Evolutionary conservation across 148 eudicot species (phyloP), one percentile per base, ranked within the genome.

Genomic region (Camellia lanceoleosa): DNA sequence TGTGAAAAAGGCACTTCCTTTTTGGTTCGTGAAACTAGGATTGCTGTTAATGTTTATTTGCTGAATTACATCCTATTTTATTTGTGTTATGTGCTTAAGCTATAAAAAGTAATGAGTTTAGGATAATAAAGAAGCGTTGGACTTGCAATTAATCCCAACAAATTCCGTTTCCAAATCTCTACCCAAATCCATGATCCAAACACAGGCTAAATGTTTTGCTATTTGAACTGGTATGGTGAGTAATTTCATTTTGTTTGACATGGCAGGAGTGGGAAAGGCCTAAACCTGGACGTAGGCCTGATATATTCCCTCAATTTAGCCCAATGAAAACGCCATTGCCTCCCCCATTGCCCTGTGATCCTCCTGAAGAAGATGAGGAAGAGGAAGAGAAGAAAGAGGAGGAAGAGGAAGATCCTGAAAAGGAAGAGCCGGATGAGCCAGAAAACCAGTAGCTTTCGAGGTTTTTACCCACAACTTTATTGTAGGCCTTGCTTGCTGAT

Each of bases 251-350:
- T 62, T 30, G 60, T 69, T 76, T 41, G 54, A 23, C 55, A 68
- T 85, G 71, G 69, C 88, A 93, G 97, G 97, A 93, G 79, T 93
- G 93, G 93, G 94, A 93, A 23, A 86, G 92, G 80, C 91, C 91
- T 4, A 87, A 82, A 79, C 97, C 94, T 54, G 93, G 89, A 68
- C 85, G 92, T 70, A 90, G 94, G 83, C 91, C 94, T 30, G 94
- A 89, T 73, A 89, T 90, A 78, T 89, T 93, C 71, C 94, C 94
- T 68, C 89, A 93, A 71, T 93, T 93, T 85, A 91, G 97, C 73
- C 97, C 97, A 5, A 91, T 93, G 97, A 93, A 93, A 82, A 93
- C 97, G 70, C 97, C 97, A 64, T 88, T 93, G 81, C 97, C 97
- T 7, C 91, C 93, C 54, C 94, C 95, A 41, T 64, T 91, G 89